Percentiles rank a stretch among this genome's conserved stretches.
These are phyloP conservation scores for Amphirosellinia nigrospora DNA, from an alignment of 495 filamentous ascomycete species.

Conservation along the genomic window DNA sequence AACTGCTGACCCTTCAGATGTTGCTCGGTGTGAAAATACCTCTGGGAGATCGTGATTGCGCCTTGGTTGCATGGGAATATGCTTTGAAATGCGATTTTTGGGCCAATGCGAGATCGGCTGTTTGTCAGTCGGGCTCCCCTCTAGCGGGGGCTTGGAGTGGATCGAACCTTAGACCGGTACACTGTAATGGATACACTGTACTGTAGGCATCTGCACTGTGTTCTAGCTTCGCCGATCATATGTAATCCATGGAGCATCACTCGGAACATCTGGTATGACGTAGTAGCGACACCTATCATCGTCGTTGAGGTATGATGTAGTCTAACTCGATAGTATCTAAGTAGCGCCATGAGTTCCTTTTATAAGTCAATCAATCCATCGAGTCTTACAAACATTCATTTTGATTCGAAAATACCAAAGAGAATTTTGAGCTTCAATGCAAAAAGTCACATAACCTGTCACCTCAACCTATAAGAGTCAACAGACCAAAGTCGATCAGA, in stretches of 20 bases:
- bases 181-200: not conserved
- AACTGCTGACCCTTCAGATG: not conserved
- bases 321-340: not conserved
- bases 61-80: slow-evolving; percentile 18
- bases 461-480: not conserved
- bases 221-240: not conserved
- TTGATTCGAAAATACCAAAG: not conserved
- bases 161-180: not conserved
- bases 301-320: not conserved
- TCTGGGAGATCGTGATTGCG: slow-evolving; percentile 4
- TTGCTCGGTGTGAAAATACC: not conserved
- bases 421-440: not conserved
- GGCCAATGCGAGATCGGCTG: slow-evolving; percentile 44
- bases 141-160: slow-evolving; percentile 14
- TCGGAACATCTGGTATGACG: slow-evolving; percentile 14
- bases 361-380: not conserved
- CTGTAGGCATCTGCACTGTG: slow-evolving; percentile 12
- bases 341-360: not conserved
- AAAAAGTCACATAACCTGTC: not conserved
- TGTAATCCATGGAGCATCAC: not conserved
- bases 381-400: not conserved
- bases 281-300: not conserved
- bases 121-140: slow-evolving; percentile 11
- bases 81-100: slow-evolving; percentile 49
- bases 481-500: not conserved